phyloP scores from a whole-genome alignment of 164 flowering plant species.

The Magnolia changhungtana region DNA sequence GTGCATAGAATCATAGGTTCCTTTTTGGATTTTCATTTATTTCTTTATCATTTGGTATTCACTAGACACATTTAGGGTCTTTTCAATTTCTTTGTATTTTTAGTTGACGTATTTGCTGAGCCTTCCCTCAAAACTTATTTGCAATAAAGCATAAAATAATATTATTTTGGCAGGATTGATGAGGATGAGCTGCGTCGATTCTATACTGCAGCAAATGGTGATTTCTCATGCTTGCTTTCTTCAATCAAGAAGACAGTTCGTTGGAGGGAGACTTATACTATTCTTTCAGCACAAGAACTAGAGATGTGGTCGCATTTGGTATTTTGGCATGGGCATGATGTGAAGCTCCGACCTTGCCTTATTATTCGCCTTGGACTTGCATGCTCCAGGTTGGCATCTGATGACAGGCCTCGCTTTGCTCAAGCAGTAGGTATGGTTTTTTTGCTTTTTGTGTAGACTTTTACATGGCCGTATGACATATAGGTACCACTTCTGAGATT shows the following conservation, averaged over 20 bases:
- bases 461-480: too few relatives aligned
- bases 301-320: conserved; percentile 72
- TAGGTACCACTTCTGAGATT: too few relatives aligned
- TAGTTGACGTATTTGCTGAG: neutral
- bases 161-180: conserved; percentile 41
- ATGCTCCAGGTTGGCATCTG: conserved; percentile 47
- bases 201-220: conserved; percentile 68
- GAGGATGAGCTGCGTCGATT: conserved; percentile 79
- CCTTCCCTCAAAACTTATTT: neutral
- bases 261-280: conserved; percentile 81
- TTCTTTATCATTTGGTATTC: neutral
- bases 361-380: conserved; percentile 85
- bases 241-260: conserved; percentile 77
- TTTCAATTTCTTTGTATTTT: neutral
- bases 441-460: too few relatives aligned
- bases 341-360: conserved; percentile 69
- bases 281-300: conserved; percentile 72
- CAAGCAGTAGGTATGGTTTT: conserved; percentile 70
- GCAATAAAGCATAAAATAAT: neutral
- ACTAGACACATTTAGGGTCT: neutral
- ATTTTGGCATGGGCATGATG: conserved; percentile 91
- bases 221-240: conserved; percentile 55
- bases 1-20: too few relatives aligned
- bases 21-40: neutral
- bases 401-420: conserved; percentile 70